A percentile compares a stretch with the other conserved stretches of the same genome.
These are phyloP conservation scores for Xylaria longipes DNA, from an alignment of 495 filamentous ascomycete genomes.

Conservation along the genomic window DNA sequence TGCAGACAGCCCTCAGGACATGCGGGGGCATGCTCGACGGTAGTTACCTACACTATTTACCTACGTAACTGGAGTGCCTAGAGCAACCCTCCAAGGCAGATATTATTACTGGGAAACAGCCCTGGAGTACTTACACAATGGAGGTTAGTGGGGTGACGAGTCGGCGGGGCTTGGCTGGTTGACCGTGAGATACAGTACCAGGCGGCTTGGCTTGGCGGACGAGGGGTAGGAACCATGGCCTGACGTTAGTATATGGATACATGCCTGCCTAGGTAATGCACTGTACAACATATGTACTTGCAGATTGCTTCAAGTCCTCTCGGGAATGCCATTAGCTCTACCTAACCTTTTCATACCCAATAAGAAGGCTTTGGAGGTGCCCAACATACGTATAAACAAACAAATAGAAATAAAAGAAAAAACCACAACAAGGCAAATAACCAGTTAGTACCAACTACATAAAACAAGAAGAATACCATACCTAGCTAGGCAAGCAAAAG, in stretches of 20 bases:
- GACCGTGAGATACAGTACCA: conserved; percentile 16
- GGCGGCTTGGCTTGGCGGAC: conserved; percentile 11
- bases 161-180: conserved; percentile 26
- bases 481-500: not conserved
- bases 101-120: not conserved
- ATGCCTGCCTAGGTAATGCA: conserved; percentile 4
- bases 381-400: not conserved
- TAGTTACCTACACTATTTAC: not conserved
- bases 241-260: conserved; percentile 7
- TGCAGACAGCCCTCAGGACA: not conserved
- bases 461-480: not conserved
- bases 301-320: conserved; percentile 8
- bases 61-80: not conserved
- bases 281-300: conserved; percentile 26
- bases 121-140: too few species aligned
- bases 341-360: conserved; percentile 1
- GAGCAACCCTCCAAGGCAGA: conserved; percentile 5
- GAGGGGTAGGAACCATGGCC: conserved; percentile 19
- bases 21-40: not conserved
- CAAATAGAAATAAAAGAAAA: not conserved
- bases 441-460: not conserved
- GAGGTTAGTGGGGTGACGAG: conserved; percentile 23
- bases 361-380: not conserved
- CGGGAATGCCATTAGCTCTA: conserved; percentile 1
- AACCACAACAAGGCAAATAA: not conserved